Evolutionary conservation across 129 eudicot genomes (phyloP).

Genomic region (Erigeron canadensis): DNA sequence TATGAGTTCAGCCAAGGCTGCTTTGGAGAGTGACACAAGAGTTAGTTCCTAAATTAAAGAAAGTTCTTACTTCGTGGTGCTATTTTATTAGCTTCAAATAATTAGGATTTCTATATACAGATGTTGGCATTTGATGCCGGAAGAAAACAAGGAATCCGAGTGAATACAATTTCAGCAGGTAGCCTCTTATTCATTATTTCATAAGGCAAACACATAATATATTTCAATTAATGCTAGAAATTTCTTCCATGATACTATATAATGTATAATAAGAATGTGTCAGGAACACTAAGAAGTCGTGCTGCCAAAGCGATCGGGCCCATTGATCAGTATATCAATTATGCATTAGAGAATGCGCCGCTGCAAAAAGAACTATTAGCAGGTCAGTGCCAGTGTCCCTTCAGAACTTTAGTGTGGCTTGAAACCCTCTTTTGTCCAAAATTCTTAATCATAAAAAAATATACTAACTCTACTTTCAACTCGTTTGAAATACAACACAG

Average conservation of each 20-base stretch:
- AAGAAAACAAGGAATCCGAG: neutral
- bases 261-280: neutral
- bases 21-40: slow-evolving; percentile 70
- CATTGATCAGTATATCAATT: neutral
- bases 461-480: neutral
- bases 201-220: neutral
- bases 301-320: slow-evolving; percentile 52
- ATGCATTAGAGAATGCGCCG: slow-evolving; percentile 4
- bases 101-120: neutral
- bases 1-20: slow-evolving; percentile 95
- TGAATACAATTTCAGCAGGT: slow-evolving; percentile 8
- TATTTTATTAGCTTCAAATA: neutral
- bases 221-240: neutral
- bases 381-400: slow-evolving; percentile 7
- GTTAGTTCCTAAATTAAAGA: neutral
- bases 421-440: too few species aligned
- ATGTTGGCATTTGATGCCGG: neutral
- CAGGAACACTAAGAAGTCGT: slow-evolving; percentile 83
- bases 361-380: slow-evolving; percentile 7
- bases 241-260: too few species aligned
- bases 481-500: neutral
- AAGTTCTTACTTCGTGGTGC: neutral
- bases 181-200: neutral
- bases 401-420: neutral
- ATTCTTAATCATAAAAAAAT: too few species aligned